A percentile compares a stretch with the other conserved stretches of the same genome.
Evolutionary conservation across 2,329 filamentous ascomycete species (phyloP).

Genomic region (Fusarium drepaniforme): DNA sequence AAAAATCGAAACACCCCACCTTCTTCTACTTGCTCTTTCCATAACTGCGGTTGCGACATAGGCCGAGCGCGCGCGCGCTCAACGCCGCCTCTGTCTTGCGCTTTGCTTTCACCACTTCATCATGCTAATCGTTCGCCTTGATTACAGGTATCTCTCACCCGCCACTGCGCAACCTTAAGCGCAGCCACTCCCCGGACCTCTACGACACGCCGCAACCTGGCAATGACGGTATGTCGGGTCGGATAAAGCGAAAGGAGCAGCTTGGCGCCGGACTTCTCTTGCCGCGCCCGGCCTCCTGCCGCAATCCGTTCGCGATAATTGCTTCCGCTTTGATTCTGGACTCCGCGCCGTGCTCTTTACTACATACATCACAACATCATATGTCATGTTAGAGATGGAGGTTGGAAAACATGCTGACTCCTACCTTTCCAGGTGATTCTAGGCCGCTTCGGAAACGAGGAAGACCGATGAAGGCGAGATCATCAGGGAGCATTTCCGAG

Average conservation of each 20-base stretch:
- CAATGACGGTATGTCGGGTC: constrained; percentile 78
- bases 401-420: constrained; percentile 39
- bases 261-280: constrained; percentile 51
- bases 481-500: constrained; percentile 65
- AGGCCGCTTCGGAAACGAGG: constrained; percentile 67
- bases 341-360: constrained; percentile 46
- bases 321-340: constrained; percentile 36
- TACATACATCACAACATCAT: constrained; percentile 27
- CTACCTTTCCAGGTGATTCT: constrained; percentile 56
- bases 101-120: constrained; percentile 11
- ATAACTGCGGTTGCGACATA: constrained; percentile 8
- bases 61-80: constrained; percentile 16
- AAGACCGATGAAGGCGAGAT: constrained; percentile 72
- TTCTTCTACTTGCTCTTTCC: constrained; percentile 8
- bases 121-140: constrained; percentile 43
- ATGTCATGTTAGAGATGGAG: neutral
- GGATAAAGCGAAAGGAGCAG: constrained; percentile 44
- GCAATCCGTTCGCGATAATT: constrained; percentile 25
- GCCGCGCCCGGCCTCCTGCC: constrained; percentile 40
- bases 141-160: constrained; percentile 62
- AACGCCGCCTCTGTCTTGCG: neutral
- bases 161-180: constrained; percentile 79
- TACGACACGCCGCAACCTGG: constrained; percentile 67
- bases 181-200: constrained; percentile 80
- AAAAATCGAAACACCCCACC: constrained; percentile 30